Base-by-base conservation (phyloP, 495 filamentous ascomycete species). In the Symbiotaphrina buchneri region DNA sequence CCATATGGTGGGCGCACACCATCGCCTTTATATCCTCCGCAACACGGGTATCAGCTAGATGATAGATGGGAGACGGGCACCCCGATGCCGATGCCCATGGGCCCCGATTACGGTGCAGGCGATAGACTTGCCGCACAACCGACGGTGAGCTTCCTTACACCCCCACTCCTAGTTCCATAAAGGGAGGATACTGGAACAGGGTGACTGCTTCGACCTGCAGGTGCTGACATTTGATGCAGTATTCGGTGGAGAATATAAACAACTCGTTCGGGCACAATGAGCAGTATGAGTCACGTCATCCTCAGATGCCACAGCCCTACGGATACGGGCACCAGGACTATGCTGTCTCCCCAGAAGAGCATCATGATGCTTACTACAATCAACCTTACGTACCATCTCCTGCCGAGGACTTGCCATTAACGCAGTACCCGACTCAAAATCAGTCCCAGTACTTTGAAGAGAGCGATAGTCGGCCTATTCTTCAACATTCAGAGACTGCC, bases 321-420 rank as follows among this genome's bases (percentile, higher is more conserved):
- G 51, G 42, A 35, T 71, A 63, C 45, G 48, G 42, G 25, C 47
- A 49, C 19, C 50, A 62, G 34, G 75, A 81, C 17, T 90, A 85
- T 47, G 53, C 68, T 4, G 49, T 94, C 21, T 68, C 79, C 35
- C 83, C 84, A 8, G 67, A 82, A 47, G 71, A 68, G 23, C 81
- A 90, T 40, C 79, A 84, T 42, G 79, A 92, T 49, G 65, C 71
- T 26, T 90, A 92, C 52, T 87, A 76, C 45, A 74, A 70, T 32
- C 72, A 69, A 42, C 75, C 78, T 3, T 87, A 92, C 49, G 58
- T 81, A 36, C 75, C 79, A 3, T 60, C 65, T 8, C 48, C 58
- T 0, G 57, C 65, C 23, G 70, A 74, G 11, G 62, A 62, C 62
- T 35, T 40, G 15, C 42, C 42, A 15, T 31, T 30, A 32, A 37